Base-by-base conservation (phyloP, 2,329 filamentous ascomycete species). In the Aspergillus ustus region DNA sequence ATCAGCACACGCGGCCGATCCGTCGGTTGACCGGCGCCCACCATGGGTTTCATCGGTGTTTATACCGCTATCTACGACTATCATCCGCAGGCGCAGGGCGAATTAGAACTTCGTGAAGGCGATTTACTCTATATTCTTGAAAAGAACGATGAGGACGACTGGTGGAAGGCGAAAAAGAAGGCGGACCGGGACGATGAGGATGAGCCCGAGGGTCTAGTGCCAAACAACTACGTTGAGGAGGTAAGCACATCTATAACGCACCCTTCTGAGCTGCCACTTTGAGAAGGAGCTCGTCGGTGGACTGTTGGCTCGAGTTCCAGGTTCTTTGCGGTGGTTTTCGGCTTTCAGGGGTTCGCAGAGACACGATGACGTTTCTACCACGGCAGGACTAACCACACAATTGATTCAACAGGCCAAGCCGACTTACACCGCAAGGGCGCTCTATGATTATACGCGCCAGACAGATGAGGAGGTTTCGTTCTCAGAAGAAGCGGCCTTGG, bases 391-490 rank as follows among this genome's bases (percentile, higher is more conserved):
- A 54, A 61, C 50, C 63, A 52, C 60, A 61, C 45, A 28, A 51
- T 61, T 29, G 40, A 57, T 63, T 66, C 62, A 63, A 57, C 68
- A 92, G 88, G 89, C 89, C 61, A 81, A 84, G 70, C 86, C 91
- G 25, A 78, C 86, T 64, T 82, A 87, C 64, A 84, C 89, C 68
- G 95, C 94, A 53, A 93, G 90, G 76, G 92, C 95, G n/a, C 86
- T 98, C n/a, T 99, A 94, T 82, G 95, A 99, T 77, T 99, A 99
- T 77, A 91, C 91, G 54, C 88, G 94, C 70, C 95, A 99, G 80
- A 99, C 95, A 25, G 95, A 99, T 73, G 95, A 99, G 78, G 95
- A 99, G 79, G 84, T 99, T 9, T 98, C 94, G 25, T 98, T 99
- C 75, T 86, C 91, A 52, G 95, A 99, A 81, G 93, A 97, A 74